These are phyloP conservation scores for Ceratocystis variospora DNA, from an alignment of 2,329 filamentous ascomycete genomes.

Conservation along the genomic window DNA sequence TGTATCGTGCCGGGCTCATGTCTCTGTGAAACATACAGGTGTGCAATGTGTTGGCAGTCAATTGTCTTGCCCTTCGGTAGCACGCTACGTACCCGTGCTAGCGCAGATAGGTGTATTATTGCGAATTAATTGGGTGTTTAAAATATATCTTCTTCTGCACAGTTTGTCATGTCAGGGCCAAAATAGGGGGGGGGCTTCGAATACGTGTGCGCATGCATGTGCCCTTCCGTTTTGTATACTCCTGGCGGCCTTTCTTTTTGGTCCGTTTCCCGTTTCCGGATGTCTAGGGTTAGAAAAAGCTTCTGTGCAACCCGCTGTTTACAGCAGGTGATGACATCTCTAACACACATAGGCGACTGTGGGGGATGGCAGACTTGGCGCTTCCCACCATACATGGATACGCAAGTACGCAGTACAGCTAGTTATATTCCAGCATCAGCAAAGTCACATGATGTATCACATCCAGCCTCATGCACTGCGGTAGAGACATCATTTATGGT, in stretches of 20 bases:
- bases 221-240: background rate
- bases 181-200: background rate
- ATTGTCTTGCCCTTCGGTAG: background rate
- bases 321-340: no score
- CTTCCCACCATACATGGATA: no score
- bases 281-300: background rate
- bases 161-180: background rate
- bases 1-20: background rate
- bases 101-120: no score
- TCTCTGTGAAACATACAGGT: background rate
- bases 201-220: background rate
- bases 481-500: background rate
- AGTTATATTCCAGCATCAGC: background rate
- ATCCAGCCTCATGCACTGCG: background rate
- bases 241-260: background rate
- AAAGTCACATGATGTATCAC: background rate
- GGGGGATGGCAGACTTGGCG: no score
- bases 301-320: no score
- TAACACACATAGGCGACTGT: no score
- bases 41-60: constrained; percentile 3
- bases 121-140: no score
- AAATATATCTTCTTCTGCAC: background rate
- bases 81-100: background rate
- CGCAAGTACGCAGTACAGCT: no score
- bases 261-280: background rate